A percentile compares a stretch with the other conserved stretches of the same genome.
These are phyloP conservation scores for Alternaria triticimaculans DNA, from an alignment of 2,329 filamentous ascomycete genomes.

Conservation along the genomic window DNA sequence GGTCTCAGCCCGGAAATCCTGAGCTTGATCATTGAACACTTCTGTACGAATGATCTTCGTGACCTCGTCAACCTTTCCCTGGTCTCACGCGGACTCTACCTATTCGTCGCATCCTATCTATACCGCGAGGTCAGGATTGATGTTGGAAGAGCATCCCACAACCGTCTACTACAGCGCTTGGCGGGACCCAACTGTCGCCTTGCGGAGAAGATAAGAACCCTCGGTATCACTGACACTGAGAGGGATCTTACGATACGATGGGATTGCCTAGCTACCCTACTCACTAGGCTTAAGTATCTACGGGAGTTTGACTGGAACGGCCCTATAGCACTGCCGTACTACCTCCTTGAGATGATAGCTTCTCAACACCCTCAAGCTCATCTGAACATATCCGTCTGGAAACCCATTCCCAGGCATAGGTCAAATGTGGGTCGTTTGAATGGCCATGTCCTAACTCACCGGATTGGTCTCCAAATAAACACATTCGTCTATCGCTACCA, in stretches of 20 bases:
- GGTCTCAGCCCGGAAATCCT: background rate
- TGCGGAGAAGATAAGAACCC: background rate
- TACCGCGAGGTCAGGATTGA: conserved; percentile 3
- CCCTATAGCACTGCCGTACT: background rate
- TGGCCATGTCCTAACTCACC: background rate
- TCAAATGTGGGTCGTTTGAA: background rate
- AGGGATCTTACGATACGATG: background rate
- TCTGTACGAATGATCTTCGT: background rate
- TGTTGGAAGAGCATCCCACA: background rate
- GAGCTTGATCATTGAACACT: background rate
- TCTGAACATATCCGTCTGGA: background rate
- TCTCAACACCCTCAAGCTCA: background rate
- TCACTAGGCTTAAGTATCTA: background rate
- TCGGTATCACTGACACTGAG: background rate
- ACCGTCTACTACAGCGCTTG: background rate
- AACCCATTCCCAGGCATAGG: background rate
- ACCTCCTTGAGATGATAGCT: background rate
- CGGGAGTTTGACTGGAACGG: background rate
- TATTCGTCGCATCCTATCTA: background rate
- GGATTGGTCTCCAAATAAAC: background rate
- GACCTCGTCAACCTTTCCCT: background rate
- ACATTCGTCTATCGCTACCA: background rate
- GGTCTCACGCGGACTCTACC: conserved; percentile 4
- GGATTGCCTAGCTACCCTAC: background rate
- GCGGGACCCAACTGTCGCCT: background rate